Evolutionary conservation across 441 rosid species (phyloP), one percentile per base, ranked within the genome.

Genomic region (Viola pubescens): DNA sequence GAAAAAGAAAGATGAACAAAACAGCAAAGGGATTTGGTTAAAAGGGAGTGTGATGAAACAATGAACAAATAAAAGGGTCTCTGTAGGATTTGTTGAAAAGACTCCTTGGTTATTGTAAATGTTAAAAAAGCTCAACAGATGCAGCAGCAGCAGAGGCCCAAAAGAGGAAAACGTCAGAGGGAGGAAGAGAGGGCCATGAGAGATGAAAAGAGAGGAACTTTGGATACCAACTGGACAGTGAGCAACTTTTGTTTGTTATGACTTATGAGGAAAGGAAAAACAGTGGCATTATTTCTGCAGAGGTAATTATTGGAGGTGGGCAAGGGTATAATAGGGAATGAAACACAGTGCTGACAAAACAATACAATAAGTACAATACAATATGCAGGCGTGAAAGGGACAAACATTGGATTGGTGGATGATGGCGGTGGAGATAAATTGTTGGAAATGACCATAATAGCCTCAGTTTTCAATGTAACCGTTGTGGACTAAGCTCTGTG

Each of bases 191-290:
- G 61, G 46, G 10, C 54, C 42, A 62, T 45, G 71, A 70, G 61
- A 56, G 54, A 45, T 6, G 6, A 47, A 0, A 16, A 43, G 73
- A 56, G 10, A 50, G 60, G 66, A 61, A 69, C 78, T 45, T 79
- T 63, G 75, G 84, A 77, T 76, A 64, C 80, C 85, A 77, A 68
- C 77, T 11, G 73, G 56, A 44, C n/a, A 52, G 60, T 52, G 58
- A n/a, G 71, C 52, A 37, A 43, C 16, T 39, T 51, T 48, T 59
- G 58, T 10, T 41, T 40, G 55, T 11, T 34, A 60, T 61, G 52
- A 53, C 41, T 59, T 55, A 62, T 42, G 45, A 63, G 60, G 58
- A 43, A 43, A 6, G 8, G 26, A 40, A 26, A 26, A 26, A 2
- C 2, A 1, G 34, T 26, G 34, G 34, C 34, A 16, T 16, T 16